Evolutionary conservation across 2,329 filamentous ascomycete genomes (phyloP), one percentile per base, ranked within the genome.

Genomic region (Colletotrichum liaoningense): DNA sequence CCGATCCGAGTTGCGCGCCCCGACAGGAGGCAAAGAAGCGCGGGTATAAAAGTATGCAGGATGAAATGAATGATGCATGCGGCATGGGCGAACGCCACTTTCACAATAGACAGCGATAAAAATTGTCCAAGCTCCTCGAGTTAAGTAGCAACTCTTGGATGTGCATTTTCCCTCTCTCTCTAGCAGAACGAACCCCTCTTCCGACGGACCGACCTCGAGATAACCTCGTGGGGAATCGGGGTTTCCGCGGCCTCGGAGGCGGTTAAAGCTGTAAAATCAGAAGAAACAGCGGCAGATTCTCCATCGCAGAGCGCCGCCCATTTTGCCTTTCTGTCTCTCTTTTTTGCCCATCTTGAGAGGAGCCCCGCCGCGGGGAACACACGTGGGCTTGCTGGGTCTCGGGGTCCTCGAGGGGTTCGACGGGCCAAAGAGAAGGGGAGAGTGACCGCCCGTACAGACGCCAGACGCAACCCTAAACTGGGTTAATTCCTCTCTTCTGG

Each of bases 211-310:
- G 26, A 33, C 42, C 26, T 54, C 26, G 11, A 54, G 60, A 54
- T 35, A 63, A 35, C 60, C 28, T 63, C 42, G 42, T 35, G 60
- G 60, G 26, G 46, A 49, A 35, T 54, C 11, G 12, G 42, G n/a
- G 60, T 54, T 28, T 28, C 52, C n/a, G 7, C 28, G 42, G 60
- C 52, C 38, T 63, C 46, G 35, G n/a, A 28, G 26, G 28, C 60
- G 38, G 60, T 33, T 54, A 54, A 63, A 63, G 60, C 60, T 63
- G 60, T 19, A 63, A n/a, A 63, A 63, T 33, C 6, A n/a, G 30
- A 19, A 12, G 19, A 63, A 42, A 30, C 22, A 24, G 22, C 60
- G 42, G 42, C 26, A 22, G 19, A 49, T 33, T n/a, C 5, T 12
- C 42, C 19, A 49, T 49, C 19, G 2, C 16, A 42, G 14, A 60